phyloP scores from a whole-genome alignment of 208 protist species.

The Crithidia acanthocephali region DNA sequence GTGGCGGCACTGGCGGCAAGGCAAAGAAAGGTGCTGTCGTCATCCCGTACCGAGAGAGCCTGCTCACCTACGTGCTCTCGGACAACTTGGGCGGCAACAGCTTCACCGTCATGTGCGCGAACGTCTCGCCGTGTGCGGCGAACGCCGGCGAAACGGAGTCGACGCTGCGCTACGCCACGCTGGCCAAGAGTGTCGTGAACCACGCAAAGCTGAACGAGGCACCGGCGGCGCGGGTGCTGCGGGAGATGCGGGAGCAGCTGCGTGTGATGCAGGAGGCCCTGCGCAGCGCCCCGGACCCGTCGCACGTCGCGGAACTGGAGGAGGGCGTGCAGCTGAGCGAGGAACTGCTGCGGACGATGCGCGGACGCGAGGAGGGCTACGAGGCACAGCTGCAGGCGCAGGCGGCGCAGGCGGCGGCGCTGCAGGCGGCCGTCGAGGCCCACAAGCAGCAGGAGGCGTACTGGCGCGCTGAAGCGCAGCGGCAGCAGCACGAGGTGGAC shows the following conservation, averaged over 20 bases:
- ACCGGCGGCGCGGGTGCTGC: constrained; percentile 74
- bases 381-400: constrained; percentile 15
- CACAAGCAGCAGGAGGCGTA: constrained; percentile 22
- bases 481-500: constrained; percentile 17
- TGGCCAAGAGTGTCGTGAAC: constrained; percentile 85
- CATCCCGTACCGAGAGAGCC: constrained; percentile 82
- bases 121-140: constrained; percentile 63
- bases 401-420: constrained; percentile 12
- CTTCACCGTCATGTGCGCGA: constrained; percentile 86
- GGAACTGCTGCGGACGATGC: constrained; percentile 29
- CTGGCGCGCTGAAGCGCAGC: constrained; percentile 18
- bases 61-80: constrained; percentile 92
- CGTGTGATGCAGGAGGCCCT: constrained; percentile 54
- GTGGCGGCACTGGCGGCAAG: background rate
- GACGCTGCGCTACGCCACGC: constrained; percentile 82
- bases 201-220: constrained; percentile 89
- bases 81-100: constrained; percentile 88
- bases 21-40: constrained; percentile 37
- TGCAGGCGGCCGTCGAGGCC: constrained; percentile 10
- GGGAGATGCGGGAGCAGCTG: constrained; percentile 77
- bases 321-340: constrained; percentile 25
- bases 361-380: constrained; percentile 21
- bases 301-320: constrained; percentile 35
- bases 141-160: constrained; percentile 81
- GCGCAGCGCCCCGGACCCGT: constrained; percentile 22